A percentile compares a stretch with the other conserved stretches of the same genome.
These are phyloP conservation scores for Apostasia ramifera DNA, from an alignment of 106 monocot genomes.

Conservation along the genomic window DNA sequence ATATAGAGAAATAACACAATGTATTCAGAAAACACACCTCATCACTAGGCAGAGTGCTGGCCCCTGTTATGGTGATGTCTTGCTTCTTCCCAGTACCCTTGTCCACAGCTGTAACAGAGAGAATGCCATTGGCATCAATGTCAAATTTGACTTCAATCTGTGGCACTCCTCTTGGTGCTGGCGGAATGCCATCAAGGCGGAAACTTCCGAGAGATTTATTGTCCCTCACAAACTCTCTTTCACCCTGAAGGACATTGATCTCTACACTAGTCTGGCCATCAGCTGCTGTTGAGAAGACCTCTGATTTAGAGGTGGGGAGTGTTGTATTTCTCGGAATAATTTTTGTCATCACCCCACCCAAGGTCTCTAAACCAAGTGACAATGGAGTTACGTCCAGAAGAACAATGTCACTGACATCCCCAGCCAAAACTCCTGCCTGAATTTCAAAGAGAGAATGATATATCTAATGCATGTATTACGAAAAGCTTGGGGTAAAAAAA, in stretches of 20 bases:
- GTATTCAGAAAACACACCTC: constrained; percentile 35
- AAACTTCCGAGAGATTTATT: constrained; percentile 89
- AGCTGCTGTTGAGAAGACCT: constrained; percentile 93
- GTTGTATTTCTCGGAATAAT: constrained; percentile 91
- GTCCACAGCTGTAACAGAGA: constrained; percentile 73
- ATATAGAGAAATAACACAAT: no score
- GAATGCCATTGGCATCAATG: constrained; percentile 91
- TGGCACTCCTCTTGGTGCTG: constrained; percentile 78
- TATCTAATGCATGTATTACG: no score
- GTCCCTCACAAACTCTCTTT: constrained; percentile 87
- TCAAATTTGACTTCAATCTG: constrained; percentile 95
- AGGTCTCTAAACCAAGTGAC: constrained; percentile 76
- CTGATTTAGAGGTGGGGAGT: constrained; percentile 85
- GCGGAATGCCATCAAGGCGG: constrained; percentile 88
- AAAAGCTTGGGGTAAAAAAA: no score
- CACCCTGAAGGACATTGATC: constrained; percentile 88
- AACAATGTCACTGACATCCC: constrained; percentile 91
- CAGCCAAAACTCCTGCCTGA: constrained; percentile 85
- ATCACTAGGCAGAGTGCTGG: constrained; percentile 54
- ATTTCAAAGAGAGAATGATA: neutral
- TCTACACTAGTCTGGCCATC: constrained; percentile 92
- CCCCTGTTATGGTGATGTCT: constrained; percentile 70
- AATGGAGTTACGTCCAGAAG: constrained; percentile 83
- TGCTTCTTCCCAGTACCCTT: constrained; percentile 79
- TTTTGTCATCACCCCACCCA: constrained; percentile 98